phyloP scores from a whole-genome alignment of 163 green algal species.

The Trebouxiophyceae sp. region DNA sequence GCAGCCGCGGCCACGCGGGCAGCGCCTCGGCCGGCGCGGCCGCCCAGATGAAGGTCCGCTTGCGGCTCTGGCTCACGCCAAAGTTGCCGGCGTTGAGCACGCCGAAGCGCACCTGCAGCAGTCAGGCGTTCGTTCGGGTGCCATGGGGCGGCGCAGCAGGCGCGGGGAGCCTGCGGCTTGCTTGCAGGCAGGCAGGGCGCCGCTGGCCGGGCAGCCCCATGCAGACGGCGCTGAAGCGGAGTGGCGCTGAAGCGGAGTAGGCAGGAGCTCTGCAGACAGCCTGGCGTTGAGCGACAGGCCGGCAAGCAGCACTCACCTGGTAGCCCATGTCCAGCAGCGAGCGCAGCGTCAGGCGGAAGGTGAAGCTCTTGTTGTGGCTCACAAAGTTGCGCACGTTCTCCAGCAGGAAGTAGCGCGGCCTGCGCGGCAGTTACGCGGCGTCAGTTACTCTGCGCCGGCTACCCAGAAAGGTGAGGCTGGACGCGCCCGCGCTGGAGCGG shows the following conservation, averaged over 20 bases:
- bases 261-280: too few species aligned
- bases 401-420: conserved; percentile 91
- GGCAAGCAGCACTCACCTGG: conserved; percentile 65
- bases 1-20: conserved; percentile 77
- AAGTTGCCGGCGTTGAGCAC: conserved; percentile 95
- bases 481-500: too few species aligned
- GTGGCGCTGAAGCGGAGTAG: too few species aligned
- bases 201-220: neutral
- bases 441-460: too few species aligned
- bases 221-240: too few species aligned
- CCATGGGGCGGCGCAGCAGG: too few species aligned
- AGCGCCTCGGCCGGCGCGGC: conserved; percentile 75
- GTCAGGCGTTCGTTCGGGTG: too few species aligned
- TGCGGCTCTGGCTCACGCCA: conserved; percentile 88
- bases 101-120: conserved; percentile 92
- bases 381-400: conserved; percentile 99
- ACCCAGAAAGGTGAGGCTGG: too few species aligned
- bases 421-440: too few species aligned
- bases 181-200: neutral
- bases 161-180: too few species aligned
- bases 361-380: conserved; percentile 89
- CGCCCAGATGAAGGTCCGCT: conserved; percentile 95
- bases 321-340: conserved; percentile 96
- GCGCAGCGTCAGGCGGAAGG: conserved; percentile 85
- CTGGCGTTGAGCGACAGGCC: too few species aligned